These are phyloP conservation scores for Starmerella riodocensis DNA, from an alignment of 805 yeast species.

Conservation along the genomic window DNA sequence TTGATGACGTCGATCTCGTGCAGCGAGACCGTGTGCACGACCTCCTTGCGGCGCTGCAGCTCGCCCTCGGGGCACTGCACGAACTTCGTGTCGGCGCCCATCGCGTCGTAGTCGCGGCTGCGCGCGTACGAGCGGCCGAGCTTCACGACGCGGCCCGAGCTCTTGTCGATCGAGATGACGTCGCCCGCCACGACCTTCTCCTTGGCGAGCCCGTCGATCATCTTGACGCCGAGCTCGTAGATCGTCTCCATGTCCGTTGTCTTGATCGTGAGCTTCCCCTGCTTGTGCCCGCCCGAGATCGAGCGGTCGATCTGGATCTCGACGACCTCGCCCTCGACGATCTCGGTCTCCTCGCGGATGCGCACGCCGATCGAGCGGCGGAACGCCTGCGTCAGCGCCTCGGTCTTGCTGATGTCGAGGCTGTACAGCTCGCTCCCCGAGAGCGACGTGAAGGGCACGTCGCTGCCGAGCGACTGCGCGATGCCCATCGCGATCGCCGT, in stretches of 20 bases:
- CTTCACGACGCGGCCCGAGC: conserved; percentile 85
- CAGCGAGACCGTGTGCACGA: conserved; percentile 92
- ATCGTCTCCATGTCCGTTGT: conserved; percentile 98
- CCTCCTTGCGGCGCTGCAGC: conserved; percentile 86
- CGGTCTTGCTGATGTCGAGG: conserved; percentile 86
- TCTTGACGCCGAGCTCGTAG: conserved; percentile 84
- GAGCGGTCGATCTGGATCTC: conserved; percentile 91
- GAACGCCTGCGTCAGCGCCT: conserved; percentile 90
- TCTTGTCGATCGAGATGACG: conserved; percentile 87
- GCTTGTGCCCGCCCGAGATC: conserved; percentile 94
- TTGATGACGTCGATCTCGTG: conserved; percentile 97
- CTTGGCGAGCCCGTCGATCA: conserved; percentile 86
- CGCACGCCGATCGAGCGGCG: conserved; percentile 90
- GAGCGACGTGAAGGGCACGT: conserved; percentile 89
- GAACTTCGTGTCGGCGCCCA: conserved; percentile 96
- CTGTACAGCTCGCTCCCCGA: conserved; percentile 92
- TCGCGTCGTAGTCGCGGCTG: conserved; percentile 95
- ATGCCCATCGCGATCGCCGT: conserved; percentile 95
- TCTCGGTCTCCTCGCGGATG: conserved; percentile 92
- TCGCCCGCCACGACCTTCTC: conserved; percentile 97
- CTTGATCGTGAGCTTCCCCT: conserved; percentile 92
- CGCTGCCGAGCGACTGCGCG: conserved; percentile 38
- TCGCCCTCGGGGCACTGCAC: conserved; percentile 99
- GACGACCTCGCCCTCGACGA: conserved; percentile 97
- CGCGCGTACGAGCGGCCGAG: conserved; percentile 92